Percentiles rank a stretch among this genome's conserved stretches.
Evolutionary conservation across 192 early-diverging fungal species (phyloP).

Genomic region (Backusella liffmaniae): DNA sequence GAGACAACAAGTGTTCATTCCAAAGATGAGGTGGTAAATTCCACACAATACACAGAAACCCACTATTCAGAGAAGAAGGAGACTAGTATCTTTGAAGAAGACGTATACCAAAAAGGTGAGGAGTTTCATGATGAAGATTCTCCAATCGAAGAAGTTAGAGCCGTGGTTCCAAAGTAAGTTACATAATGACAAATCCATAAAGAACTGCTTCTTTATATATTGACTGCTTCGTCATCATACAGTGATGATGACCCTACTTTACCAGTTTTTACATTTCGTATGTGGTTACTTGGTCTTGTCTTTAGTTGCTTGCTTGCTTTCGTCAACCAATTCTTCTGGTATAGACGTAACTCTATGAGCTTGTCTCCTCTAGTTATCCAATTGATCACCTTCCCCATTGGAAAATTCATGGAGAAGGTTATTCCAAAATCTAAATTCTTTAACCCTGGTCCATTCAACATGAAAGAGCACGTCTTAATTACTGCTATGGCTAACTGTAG

Average conservation of each 20-base stretch:
- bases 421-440: slow-evolving; percentile 46
- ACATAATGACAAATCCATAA: not conserved
- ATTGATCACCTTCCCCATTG: slow-evolving; percentile 48
- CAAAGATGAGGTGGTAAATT: not conserved
- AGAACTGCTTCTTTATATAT: not conserved
- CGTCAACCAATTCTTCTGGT: slow-evolving; percentile 49
- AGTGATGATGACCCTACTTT: slow-evolving; percentile 49
- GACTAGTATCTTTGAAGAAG: not conserved
- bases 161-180: slow-evolving; percentile 40
- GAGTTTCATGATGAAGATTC: slow-evolving; percentile 36
- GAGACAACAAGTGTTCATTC: slow-evolving; percentile 10
- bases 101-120: not conserved
- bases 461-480: slow-evolving; percentile 70
- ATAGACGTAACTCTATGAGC: slow-evolving; percentile 42
- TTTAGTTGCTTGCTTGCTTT: slow-evolving; percentile 44
- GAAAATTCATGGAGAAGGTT: slow-evolving; percentile 41
- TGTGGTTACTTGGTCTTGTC: slow-evolving; percentile 45
- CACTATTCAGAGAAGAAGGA: not conserved
- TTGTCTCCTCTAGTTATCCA: slow-evolving; percentile 47
- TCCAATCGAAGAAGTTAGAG: slow-evolving; percentile 46
- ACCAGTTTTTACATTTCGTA: slow-evolving; percentile 54
- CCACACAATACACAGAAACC: not conserved
- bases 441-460: slow-evolving; percentile 62
- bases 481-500: slow-evolving; percentile 50
- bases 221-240: not conserved